Percentiles rank a stretch among this genome's conserved stretches.
phyloP scores from a whole-genome alignment of 257 asterid species.

The Lithospermum erythrorhizon region DNA sequence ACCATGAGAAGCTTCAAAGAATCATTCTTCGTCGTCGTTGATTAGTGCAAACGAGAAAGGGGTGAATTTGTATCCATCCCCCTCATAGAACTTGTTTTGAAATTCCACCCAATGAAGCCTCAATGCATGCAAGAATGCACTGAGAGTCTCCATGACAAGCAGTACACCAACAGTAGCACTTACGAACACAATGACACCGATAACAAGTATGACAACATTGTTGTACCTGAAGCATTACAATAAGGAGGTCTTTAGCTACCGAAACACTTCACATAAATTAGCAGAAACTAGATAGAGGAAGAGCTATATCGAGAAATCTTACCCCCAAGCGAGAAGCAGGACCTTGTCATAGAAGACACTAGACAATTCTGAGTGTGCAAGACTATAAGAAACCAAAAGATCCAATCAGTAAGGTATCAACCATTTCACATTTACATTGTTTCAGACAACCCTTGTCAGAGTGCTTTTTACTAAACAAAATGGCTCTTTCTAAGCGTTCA shows the following conservation, averaged over 20 bases:
- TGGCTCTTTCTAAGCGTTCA: not conserved
- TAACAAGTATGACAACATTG: slow-evolving; percentile 24
- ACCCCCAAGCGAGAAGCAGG: slow-evolving; percentile 45
- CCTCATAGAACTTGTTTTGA: slow-evolving; percentile 50
- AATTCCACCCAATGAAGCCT: slow-evolving; percentile 61
- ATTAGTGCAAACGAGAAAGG: slow-evolving; percentile 39
- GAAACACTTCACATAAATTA: not conserved
- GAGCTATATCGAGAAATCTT: slow-evolving; percentile 8
- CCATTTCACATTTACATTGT: not conserved
- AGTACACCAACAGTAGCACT: slow-evolving; percentile 51
- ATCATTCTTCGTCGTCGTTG: slow-evolving; percentile 36
- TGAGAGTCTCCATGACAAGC: slow-evolving; percentile 49
- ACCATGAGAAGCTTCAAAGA: not conserved
- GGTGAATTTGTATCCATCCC: slow-evolving; percentile 45
- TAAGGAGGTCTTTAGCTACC: not conserved
- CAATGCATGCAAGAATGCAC: slow-evolving; percentile 52
- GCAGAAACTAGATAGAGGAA: not conserved
- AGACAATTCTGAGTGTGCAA: slow-evolving; percentile 49
- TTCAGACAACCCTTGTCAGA: too few species aligned
- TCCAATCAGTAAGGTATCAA: not conserved
- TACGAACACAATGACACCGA: slow-evolving; percentile 40
- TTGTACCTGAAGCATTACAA: slow-evolving; percentile 28
- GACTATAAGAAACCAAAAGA: slow-evolving; percentile 27
- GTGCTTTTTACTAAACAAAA: too few species aligned
- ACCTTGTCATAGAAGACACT: slow-evolving; percentile 45